Base-by-base conservation (phyloP, 2,329 filamentous ascomycete genomes). In the Chaetomium strumarium region DNA sequence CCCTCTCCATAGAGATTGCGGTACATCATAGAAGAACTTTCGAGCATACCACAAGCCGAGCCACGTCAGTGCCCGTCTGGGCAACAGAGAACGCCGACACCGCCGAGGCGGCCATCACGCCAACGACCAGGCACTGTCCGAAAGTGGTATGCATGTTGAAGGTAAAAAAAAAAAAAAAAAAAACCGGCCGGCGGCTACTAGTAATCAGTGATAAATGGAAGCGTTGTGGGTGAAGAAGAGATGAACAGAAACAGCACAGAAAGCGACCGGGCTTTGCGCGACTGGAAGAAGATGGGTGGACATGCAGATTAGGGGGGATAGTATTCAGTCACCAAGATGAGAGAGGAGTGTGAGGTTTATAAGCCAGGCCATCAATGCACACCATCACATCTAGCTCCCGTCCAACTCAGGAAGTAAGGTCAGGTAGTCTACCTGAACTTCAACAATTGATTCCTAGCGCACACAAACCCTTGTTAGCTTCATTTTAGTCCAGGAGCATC, bases 61-160 rank as follows among this genome's bases (percentile, higher is more conserved):
- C 49, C 6, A 51, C 36, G 3, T 40, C 49, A 14, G 13, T 46
- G 16, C 49, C 49, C 3, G 41, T 17, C 10, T 41, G 49, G n/a
- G 33, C 34, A 14, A 51, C 13, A 17, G 41, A 45, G 17, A 51
- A 31, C 13, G 41, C n/a, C 41, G 41, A 46, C 24, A 51, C 49
- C 16, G 49, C 49, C 49, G 41, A 45, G 36, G 49, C 42, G 42
- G 49, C 49, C 14, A 51, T 46, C 24, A 46, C 49, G 41, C 41
- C n/a, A 6, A 36, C 49, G 17, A 51, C 42, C 14, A 51, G 49
- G 29, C 46, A 51, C 5, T 51, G 49, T 13, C 49, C 49, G 16
- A 51, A 51, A 10, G 49, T 40, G 8, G 41, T 13, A 34, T 51
- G 49, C 49, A 51, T 51, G 11, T 51, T 42, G 42, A 16, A 5